Base-by-base conservation (phyloP, 768 basidiomycete genomes). In the Lactarius evosmus region DNA sequence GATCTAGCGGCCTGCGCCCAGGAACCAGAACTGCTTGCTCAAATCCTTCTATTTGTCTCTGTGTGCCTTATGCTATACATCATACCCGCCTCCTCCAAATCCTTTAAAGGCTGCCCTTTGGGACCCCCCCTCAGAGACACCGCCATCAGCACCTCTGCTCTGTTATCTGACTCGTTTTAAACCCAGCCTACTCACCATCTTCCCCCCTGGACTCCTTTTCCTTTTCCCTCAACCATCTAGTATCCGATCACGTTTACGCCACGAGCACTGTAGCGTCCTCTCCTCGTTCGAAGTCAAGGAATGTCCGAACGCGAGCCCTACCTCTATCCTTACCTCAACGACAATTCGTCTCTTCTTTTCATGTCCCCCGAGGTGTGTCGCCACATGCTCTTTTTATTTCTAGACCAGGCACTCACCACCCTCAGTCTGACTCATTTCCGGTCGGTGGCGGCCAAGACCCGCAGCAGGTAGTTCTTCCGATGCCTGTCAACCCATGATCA, bases 131-230 rank as follows among this genome's bases (percentile, higher is more conserved):
- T 58, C 32, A 46, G 34, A 46, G 55, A 29, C 59, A 61, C 64
- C 41, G 64, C 63, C 64, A 61, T 65, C 40, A 32, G 25, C 36
- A 41, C 40, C 54, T 61, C 38, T 27, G 44, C 36, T 32, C 44
- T 41, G 36, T 29, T 52, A 11, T 22, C 59, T 65, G 64, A 65
- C 64, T 61, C 64, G 27, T 56, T 60, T 34, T 56, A 61, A 57
- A 40, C 40, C 40, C 59, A 36, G 40, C 41, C n/a, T 19, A 29
- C 22, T 40, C 27, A 22, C 32, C 19, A 19, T 34, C 14, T 4
- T 54, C 38, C 49, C 46, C 51, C 38, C 7, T 19, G 27, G 32
- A 9, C n/a, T 32, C 56, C 30, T 44, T 60, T 22, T 3, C 49
- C 27, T 38, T 3, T 30, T 7, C 64, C 49, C 44, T 53, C 55